Conservation (phyloP, 768 basidiomycete species). For the Pleurotus salmoneostramineus region DNA sequence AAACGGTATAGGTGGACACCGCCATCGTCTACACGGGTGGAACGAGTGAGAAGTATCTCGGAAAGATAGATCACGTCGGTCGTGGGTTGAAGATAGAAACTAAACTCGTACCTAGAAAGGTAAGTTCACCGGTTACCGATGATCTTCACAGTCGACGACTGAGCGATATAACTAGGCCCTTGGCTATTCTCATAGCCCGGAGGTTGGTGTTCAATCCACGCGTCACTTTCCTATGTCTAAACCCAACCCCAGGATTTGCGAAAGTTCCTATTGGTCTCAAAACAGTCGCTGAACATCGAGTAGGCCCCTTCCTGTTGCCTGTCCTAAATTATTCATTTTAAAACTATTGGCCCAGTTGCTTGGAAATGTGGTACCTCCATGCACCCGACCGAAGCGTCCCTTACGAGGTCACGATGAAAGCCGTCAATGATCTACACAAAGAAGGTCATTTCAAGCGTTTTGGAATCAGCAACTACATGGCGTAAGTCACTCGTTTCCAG, state of each 20-base stretch:
- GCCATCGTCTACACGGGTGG: slow-evolving; percentile 47
- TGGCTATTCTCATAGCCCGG: neutral
- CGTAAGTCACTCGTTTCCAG: slow-evolving; percentile 26
- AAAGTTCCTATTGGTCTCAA: slow-evolving; percentile 40
- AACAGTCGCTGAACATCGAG: slow-evolving; percentile 38
- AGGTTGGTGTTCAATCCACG: slow-evolving; percentile 17
- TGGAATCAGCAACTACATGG: slow-evolving; percentile 58
- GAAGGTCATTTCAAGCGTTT: slow-evolving; percentile 60
- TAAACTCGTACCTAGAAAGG: slow-evolving; percentile 45
- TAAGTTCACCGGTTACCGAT: slow-evolving; percentile 5
- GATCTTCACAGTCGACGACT: neutral
- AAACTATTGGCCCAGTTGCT: slow-evolving; percentile 25
- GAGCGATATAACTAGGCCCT: neutral
- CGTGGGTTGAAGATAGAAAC: slow-evolving; percentile 55
- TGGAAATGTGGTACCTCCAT: slow-evolving; percentile 55
- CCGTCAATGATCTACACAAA: slow-evolving; percentile 50
- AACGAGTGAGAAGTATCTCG: slow-evolving; percentile 55
- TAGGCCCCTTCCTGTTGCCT: slow-evolving; percentile 24
- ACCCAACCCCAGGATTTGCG: slow-evolving; percentile 38
- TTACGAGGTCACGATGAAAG: slow-evolving; percentile 51
- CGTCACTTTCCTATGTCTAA: slow-evolving; percentile 8
- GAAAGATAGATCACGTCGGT: slow-evolving; percentile 42
- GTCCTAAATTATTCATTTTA: neutral
- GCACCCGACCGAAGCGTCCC: slow-evolving; percentile 56
- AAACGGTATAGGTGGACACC: slow-evolving; percentile 40